These are phyloP conservation scores for Chlorella sp. DNA, from an alignment of 139 green algal genomes.

Conservation along the genomic window DNA sequence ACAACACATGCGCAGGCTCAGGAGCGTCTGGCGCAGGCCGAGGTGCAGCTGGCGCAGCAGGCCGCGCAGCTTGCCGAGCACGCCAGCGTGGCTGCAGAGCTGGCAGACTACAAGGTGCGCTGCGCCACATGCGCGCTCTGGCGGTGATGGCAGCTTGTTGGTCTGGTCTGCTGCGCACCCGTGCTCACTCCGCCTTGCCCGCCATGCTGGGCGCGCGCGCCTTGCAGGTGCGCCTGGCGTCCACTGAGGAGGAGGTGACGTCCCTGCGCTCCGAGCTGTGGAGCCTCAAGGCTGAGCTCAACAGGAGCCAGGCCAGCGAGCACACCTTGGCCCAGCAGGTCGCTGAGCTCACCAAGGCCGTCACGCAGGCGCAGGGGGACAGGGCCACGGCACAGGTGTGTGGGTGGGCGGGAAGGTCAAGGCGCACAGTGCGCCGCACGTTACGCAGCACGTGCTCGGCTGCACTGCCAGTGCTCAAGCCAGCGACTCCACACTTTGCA, in stretches of 20 bases:
- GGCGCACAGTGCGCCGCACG: too few relatives aligned
- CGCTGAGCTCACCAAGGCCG: not conserved
- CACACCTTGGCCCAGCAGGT: not conserved
- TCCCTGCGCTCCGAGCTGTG: not conserved
- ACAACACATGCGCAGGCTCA: not conserved
- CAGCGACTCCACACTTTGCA: too few relatives aligned
- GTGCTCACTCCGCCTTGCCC: too few relatives aligned
- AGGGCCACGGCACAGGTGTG: not conserved
- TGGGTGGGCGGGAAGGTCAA: too few relatives aligned
- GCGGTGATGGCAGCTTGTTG: too few relatives aligned
- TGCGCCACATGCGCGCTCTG: too few relatives aligned
- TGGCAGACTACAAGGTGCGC: not conserved
- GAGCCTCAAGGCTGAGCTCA: not conserved
- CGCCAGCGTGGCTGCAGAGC: not conserved
- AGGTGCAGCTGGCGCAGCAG: not conserved
- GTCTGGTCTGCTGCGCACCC: too few relatives aligned
- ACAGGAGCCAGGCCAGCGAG: not conserved
- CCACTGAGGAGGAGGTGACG: not conserved
- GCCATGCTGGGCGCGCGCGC: too few relatives aligned
- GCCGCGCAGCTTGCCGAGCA: not conserved
- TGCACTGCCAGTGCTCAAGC: too few relatives aligned
- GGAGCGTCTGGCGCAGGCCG: not conserved
- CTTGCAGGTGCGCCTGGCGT: not conserved
- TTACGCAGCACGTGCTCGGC: too few relatives aligned
- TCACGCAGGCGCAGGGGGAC: not conserved